Evolutionary conservation across 352 stramenopile species (phyloP).

Genomic region (Aphanomyces invadans): DNA sequence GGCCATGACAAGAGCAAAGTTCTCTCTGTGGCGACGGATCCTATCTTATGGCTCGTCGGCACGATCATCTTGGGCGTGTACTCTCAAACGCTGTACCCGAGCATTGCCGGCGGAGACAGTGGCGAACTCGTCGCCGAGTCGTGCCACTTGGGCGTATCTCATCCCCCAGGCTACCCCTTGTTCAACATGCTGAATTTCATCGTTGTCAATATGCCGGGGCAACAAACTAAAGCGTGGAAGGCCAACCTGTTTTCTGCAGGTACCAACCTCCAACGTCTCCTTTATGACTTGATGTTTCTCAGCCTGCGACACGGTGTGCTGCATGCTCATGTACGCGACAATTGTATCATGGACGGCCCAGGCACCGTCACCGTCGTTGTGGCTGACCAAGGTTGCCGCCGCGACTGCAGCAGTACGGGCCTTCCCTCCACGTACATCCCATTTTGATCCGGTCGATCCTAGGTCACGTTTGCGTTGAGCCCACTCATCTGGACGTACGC

Average conservation of each 20-base stretch:
- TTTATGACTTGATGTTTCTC: neutral
- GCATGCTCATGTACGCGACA: constrained; percentile 45
- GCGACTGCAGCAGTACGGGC: constrained; percentile 41
- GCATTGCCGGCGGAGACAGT: constrained; percentile 84
- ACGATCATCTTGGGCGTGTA: constrained; percentile 59
- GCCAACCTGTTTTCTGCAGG: constrained; percentile 86
- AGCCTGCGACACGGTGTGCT: constrained; percentile 52
- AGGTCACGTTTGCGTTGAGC: constrained; percentile 86
- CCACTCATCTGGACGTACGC: constrained; percentile 93
- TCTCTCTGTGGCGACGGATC: constrained; percentile 2
- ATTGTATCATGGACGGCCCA: constrained; percentile 40
- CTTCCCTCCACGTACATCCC: neutral
- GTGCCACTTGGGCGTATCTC: constrained; percentile 87
- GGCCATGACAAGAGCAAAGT: too few relatives aligned
- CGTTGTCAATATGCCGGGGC: constrained; percentile 38
- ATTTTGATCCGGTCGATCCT: constrained; percentile 21
- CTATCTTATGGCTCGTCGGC: constrained; percentile 6
- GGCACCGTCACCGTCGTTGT: neutral
- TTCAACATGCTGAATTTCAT: constrained; percentile 86
- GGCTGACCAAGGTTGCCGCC: constrained; percentile 32
- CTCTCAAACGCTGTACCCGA: constrained; percentile 67
- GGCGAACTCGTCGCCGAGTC: constrained; percentile 92
- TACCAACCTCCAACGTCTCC: constrained; percentile 22
- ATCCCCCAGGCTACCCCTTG: constrained; percentile 92
- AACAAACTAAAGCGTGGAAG: constrained; percentile 49